phyloP scores from a whole-genome alignment of 306 rosid genomes.

The Rosa persica region DNA sequence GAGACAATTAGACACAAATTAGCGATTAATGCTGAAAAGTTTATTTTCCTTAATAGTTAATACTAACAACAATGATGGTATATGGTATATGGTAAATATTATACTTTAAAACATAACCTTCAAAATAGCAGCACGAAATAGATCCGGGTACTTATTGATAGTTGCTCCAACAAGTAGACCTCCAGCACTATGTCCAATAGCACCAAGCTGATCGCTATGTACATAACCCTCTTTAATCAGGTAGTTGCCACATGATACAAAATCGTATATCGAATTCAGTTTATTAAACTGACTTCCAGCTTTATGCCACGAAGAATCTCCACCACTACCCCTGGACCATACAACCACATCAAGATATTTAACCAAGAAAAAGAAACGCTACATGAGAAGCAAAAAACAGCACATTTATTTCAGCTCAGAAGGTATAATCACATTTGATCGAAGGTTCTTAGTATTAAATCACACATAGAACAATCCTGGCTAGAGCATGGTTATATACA shows the following conservation, averaged over 20 bases:
- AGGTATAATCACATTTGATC: background rate
- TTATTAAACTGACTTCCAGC: conserved; percentile 66
- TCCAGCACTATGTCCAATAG: conserved; percentile 88
- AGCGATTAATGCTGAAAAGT: background rate
- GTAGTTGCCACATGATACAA: conserved; percentile 73
- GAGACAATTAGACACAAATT: conserved; percentile 6
- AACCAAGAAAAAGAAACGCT: background rate
- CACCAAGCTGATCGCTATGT: conserved; percentile 59
- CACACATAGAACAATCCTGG: background rate
- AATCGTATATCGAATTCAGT: conserved; percentile 72
- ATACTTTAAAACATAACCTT: conserved; percentile 46
- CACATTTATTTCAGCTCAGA: conserved; percentile 4
- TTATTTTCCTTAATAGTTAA: background rate
- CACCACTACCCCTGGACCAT: conserved; percentile 76
- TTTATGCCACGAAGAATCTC: conserved; percentile 72
- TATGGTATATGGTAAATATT: conserved; percentile 1
- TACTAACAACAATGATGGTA: background rate
- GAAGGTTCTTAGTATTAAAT: background rate
- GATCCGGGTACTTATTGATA: conserved; percentile 69
- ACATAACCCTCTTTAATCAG: conserved; percentile 63
- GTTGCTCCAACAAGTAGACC: conserved; percentile 77
- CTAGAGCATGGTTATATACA: background rate
- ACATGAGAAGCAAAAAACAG: background rate
- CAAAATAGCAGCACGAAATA: conserved; percentile 73
- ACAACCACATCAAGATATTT: conserved; percentile 20